phyloP scores from a whole-genome alignment of 1,284 basidiomycete genomes.

The Sphaerobolus stellatus region DNA sequence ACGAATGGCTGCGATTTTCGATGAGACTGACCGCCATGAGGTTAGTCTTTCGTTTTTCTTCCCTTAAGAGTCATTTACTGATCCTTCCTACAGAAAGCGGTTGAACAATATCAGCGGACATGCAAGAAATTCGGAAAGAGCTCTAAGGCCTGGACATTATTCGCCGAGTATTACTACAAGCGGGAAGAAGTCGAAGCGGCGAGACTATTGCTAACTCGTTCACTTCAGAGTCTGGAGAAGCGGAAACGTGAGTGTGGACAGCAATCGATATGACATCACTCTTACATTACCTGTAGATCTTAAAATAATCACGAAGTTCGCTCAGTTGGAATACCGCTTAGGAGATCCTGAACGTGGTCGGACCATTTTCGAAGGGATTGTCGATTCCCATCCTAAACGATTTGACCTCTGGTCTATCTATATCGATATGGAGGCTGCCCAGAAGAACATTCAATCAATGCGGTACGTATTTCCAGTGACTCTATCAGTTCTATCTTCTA shows the following conservation, averaged over 20 bases:
- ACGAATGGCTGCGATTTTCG: slow-evolving; percentile 81
- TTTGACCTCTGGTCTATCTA: slow-evolving; percentile 97
- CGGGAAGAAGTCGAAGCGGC: slow-evolving; percentile 76
- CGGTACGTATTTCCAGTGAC: slow-evolving; percentile 45
- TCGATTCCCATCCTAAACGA: slow-evolving; percentile 91
- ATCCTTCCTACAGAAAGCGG: slow-evolving; percentile 62
- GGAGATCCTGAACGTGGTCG: slow-evolving; percentile 94
- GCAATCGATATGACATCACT: slow-evolving; percentile 3
- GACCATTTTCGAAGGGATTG: slow-evolving; percentile 95
- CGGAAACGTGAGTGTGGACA: slow-evolving; percentile 75
- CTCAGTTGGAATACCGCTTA: slow-evolving; percentile 91
- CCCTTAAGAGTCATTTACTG: not conserved
- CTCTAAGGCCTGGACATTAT: slow-evolving; percentile 90
- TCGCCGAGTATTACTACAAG: slow-evolving; percentile 78
- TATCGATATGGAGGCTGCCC: slow-evolving; percentile 90
- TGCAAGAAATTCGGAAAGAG: slow-evolving; percentile 92
- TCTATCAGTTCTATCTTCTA: slow-evolving; percentile 7
- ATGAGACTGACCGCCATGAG: slow-evolving; percentile 79
- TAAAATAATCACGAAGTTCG: slow-evolving; percentile 93
- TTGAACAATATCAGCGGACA: slow-evolving; percentile 81
- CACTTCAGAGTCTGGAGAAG: slow-evolving; percentile 91
- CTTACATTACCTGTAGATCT: slow-evolving; percentile 59
- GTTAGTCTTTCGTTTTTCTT: slow-evolving; percentile 41
- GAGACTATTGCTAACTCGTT: slow-evolving; percentile 84
- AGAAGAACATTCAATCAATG: slow-evolving; percentile 73